A percentile compares a stretch with the other conserved stretches of the same genome.
Evolutionary conservation across 768 basidiomycete species (phyloP).

Genomic region (Leccinellum rugosiceps): DNA sequence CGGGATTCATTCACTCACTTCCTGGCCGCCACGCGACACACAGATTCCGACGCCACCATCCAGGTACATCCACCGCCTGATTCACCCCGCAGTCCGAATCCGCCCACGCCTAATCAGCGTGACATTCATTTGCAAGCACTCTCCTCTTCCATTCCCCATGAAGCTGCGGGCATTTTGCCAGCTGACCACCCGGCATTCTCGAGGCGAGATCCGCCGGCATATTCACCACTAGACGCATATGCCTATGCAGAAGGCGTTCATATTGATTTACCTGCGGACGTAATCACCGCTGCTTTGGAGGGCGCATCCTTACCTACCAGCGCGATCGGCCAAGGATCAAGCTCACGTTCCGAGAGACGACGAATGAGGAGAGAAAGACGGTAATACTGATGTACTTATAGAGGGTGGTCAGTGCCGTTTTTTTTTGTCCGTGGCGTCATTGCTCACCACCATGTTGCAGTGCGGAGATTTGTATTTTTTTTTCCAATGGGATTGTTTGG

Average conservation of each 20-base stretch:
- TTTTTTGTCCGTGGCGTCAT: neutral
- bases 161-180: constrained; percentile 27
- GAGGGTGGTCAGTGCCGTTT: constrained; percentile 15
- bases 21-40: constrained; percentile 51
- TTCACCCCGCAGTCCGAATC: constrained; percentile 74
- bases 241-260: constrained; percentile 87
- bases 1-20: constrained; percentile 66
- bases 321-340: constrained; percentile 48
- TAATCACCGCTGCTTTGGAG: constrained; percentile 87
- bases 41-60: constrained; percentile 65
- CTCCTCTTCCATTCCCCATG: constrained; percentile 17
- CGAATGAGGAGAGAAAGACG: constrained; percentile 51
- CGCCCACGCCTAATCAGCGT: constrained; percentile 79
- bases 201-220: constrained; percentile 76
- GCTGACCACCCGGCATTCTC: constrained; percentile 33
- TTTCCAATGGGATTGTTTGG: constrained; percentile 10
- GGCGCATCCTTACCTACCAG: constrained; percentile 60
- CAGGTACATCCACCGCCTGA: constrained; percentile 78
- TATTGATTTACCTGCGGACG: constrained; percentile 88
- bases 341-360: constrained; percentile 53
- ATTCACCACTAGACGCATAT: constrained; percentile 86
- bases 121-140: constrained; percentile 78
- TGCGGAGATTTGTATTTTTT: constrained; percentile 18
- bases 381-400: constrained; percentile 13
- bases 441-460: constrained; percentile 14